Evolutionary conservation across 805 yeast species (phyloP).

Genomic region (Saturnispora besseyi): DNA sequence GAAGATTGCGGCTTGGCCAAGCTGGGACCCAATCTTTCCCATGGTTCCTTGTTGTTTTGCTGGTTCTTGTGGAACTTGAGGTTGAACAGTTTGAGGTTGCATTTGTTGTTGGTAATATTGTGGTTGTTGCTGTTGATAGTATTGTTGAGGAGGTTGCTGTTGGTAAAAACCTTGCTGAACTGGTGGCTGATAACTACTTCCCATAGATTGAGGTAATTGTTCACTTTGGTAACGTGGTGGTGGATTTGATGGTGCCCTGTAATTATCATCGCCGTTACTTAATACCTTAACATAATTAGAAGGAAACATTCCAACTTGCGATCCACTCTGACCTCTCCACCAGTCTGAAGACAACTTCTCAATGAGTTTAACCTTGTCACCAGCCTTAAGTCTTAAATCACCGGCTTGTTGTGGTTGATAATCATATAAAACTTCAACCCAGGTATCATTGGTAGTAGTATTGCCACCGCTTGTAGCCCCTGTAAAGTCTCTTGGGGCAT

Average conservation of each 20-base stretch:
- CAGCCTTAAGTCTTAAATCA: slow-evolving; percentile 57
- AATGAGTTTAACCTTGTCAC: slow-evolving; percentile 59
- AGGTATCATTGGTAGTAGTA: slow-evolving; percentile 23
- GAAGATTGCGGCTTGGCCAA: slow-evolving; percentile 92
- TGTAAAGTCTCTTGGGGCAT: slow-evolving; percentile 10
- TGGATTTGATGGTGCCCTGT: slow-evolving; percentile 12
- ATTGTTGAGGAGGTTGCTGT: slow-evolving; percentile 6
- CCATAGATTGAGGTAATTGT: neutral
- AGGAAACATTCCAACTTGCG: slow-evolving; percentile 77
- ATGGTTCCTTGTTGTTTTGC: slow-evolving; percentile 15
- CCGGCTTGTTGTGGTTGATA: slow-evolving; percentile 67
- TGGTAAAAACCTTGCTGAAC: slow-evolving; percentile 10
- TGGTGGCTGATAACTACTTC: slow-evolving; percentile 7
- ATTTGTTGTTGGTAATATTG: slow-evolving; percentile 15
- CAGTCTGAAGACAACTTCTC: slow-evolving; percentile 79
- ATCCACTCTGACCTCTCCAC: slow-evolving; percentile 73
- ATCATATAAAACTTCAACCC: slow-evolving; percentile 63
- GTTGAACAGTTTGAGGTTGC: slow-evolving; percentile 11
- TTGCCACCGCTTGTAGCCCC: neutral
- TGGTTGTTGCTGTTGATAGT: slow-evolving; percentile 10
- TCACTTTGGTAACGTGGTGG: neutral
- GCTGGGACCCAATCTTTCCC: slow-evolving; percentile 68
- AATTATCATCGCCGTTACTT: neutral
- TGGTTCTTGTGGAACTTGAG: slow-evolving; percentile 12
- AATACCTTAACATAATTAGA: slow-evolving; percentile 51